A percentile compares a stretch with the other conserved stretches of the same genome.
These are phyloP conservation scores for Amoeboaphelidium occidentale DNA, from an alignment of 371 early-diverging fungal genomes.

Conservation along the genomic window DNA sequence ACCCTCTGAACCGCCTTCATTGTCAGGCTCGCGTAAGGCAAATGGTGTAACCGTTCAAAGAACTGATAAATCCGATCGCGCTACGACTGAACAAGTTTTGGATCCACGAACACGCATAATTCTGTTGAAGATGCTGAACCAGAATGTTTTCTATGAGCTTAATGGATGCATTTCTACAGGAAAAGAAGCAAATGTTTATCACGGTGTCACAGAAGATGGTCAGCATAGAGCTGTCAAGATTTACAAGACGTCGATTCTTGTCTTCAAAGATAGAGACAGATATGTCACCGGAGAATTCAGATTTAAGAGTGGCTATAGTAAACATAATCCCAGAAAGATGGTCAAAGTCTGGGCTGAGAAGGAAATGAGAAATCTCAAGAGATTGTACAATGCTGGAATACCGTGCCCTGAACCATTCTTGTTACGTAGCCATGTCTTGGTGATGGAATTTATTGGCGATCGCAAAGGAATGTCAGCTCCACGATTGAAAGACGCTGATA, in stretches of 20 bases:
- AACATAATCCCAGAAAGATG: conserved; percentile 96
- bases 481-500: conserved; percentile 76
- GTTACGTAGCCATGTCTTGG: conserved; percentile 82
- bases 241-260: conserved; percentile 96
- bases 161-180: conserved; percentile 96
- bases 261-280: conserved; percentile 95
- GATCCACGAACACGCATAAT: conserved; percentile 95
- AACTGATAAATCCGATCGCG: conserved; percentile 89
- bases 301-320: conserved; percentile 84
- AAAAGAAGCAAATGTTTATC: conserved; percentile 97
- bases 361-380: conserved; percentile 94
- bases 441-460: conserved; percentile 90
- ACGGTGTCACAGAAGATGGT: conserved; percentile 62
- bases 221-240: conserved; percentile 86
- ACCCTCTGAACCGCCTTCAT: conserved; percentile 7
- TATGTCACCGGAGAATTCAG: conserved; percentile 95
- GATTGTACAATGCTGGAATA: conserved; percentile 62
- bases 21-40: conserved; percentile 8
- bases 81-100: conserved; percentile 91
- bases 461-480: conserved; percentile 57
- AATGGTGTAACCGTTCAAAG: too few species aligned
- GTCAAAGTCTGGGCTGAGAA: conserved; percentile 99
- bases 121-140: conserved; percentile 79
- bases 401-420: conserved; percentile 86
- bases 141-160: conserved; percentile 68